phyloP scores from a whole-genome alignment of 2,329 filamentous ascomycete species.

The Didymella segeticola region DNA sequence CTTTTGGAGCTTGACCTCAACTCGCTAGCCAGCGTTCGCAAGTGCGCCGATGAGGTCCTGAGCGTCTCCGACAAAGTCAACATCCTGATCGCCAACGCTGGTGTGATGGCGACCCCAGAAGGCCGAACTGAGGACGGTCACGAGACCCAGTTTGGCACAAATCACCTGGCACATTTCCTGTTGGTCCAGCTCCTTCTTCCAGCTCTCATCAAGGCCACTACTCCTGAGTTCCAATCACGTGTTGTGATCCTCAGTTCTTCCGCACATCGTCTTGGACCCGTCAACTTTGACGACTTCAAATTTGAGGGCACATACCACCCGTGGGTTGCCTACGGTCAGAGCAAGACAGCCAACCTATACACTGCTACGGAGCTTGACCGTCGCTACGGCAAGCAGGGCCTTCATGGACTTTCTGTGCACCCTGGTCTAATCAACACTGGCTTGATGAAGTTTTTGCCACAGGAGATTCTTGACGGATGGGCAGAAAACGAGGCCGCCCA shows the following conservation, averaged over 20 bases:
- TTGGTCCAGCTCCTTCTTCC: not conserved
- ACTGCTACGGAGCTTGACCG: conserved; percentile 60
- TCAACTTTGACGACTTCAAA: not conserved
- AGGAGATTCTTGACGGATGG: not conserved
- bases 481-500: not conserved
- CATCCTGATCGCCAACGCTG: not conserved
- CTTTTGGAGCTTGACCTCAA: not conserved
- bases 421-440: not conserved
- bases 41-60: not conserved
- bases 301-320: conserved; percentile 7
- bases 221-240: not conserved
- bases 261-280: not conserved
- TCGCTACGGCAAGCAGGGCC: conserved; percentile 51
- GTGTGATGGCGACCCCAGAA: not conserved
- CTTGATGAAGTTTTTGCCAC: not conserved
- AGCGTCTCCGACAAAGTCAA: not conserved
- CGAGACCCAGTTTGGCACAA: not conserved
- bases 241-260: not conserved
- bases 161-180: not conserved
- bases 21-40: not conserved
- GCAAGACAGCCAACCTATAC: conserved; percentile 60
- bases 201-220: not conserved
- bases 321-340: conserved; percentile 54
- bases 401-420: conserved; percentile 41
- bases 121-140: not conserved